These are phyloP conservation scores for Chalciporus sp. DNA, from an alignment of 1,284 basidiomycete species.

Conservation along the genomic window DNA sequence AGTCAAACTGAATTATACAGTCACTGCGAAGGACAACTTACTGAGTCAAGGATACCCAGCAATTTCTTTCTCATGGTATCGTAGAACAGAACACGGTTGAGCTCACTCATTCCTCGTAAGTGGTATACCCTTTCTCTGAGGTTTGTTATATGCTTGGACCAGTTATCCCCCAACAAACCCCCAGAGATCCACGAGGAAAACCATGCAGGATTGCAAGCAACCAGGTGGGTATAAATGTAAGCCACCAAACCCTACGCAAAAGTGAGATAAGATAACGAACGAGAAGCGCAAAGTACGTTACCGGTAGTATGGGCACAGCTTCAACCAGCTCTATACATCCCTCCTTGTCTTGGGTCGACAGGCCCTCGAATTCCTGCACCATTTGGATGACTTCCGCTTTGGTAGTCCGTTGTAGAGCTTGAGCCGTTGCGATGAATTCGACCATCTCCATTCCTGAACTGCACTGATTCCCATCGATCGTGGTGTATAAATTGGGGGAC, in stretches of 20 bases:
- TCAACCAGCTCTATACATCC: constrained; percentile 18
- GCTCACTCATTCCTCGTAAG: constrained; percentile 10
- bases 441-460: neutral
- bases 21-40: neutral
- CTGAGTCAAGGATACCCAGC: constrained; percentile 16
- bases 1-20: neutral
- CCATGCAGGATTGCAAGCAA: constrained; percentile 8
- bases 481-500: constrained; percentile 17
- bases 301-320: constrained; percentile 27
- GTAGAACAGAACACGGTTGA: constrained; percentile 15
- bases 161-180: constrained; percentile 12
- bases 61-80: constrained; percentile 14
- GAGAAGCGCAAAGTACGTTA: constrained; percentile 4
- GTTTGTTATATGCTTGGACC: constrained; percentile 11
- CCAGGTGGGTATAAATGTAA: constrained; percentile 28
- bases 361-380: constrained; percentile 17
- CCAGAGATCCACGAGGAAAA: neutral
- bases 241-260: constrained; percentile 26
- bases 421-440: constrained; percentile 5
- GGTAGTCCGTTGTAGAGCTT: constrained; percentile 14
- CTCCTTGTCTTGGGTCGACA: constrained; percentile 3
- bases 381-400: constrained; percentile 20
- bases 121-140: constrained; percentile 10
- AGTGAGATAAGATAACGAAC: constrained; percentile 13
- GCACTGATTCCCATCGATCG: constrained; percentile 18